A percentile compares a stretch with the other conserved stretches of the same genome.
Evolutionary conservation across 2,329 filamentous ascomycete species (phyloP).

Genomic region (Pleurostoma richardsiae): DNA sequence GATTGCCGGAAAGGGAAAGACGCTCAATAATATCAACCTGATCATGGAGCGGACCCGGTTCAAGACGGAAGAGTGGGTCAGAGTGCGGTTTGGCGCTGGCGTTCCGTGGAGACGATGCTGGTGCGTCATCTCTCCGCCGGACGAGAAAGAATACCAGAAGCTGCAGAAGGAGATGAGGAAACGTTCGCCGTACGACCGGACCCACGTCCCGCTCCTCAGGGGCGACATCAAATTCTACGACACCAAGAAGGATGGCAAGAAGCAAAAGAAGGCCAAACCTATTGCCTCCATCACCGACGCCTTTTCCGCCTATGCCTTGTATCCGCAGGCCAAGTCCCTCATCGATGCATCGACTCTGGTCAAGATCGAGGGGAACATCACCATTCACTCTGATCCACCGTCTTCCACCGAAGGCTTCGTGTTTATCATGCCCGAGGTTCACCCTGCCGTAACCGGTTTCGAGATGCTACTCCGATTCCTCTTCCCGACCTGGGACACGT

Average conservation of each 20-base stretch:
- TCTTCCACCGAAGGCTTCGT: conserved; percentile 87
- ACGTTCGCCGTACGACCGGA: conserved; percentile 76
- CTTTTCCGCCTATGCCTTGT: conserved; percentile 91
- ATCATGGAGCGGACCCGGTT: conserved; percentile 80
- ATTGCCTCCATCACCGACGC: conserved; percentile 90
- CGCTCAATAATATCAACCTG: conserved; percentile 80
- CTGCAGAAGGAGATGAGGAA: conserved; percentile 78
- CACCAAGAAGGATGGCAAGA: conserved; percentile 65
- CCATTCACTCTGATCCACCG: conserved; percentile 74
- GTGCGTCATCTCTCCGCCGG: conserved; percentile 89
- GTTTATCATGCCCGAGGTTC: conserved; percentile 94
- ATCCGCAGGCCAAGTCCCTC: conserved; percentile 87
- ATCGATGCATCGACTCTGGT: conserved; percentile 92
- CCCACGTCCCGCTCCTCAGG: conserved; percentile 61
- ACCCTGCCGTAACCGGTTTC: conserved; percentile 87
- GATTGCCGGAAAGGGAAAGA: conserved; percentile 89
- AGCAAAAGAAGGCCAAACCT: conserved; percentile 79
- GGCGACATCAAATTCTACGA: conserved; percentile 96
- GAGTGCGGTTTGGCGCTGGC: conserved; percentile 91
- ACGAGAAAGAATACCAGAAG: conserved; percentile 87
- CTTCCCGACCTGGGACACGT: conserved; percentile 92
- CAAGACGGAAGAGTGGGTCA: conserved; percentile 85
- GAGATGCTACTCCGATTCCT: conserved; percentile 92
- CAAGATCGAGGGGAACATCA: conserved; percentile 89
- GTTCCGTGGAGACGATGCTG: conserved; percentile 96